phyloP scores from a whole-genome alignment of 2,329 filamentous ascomycete species.

The Verruconis gallopava region DNA sequence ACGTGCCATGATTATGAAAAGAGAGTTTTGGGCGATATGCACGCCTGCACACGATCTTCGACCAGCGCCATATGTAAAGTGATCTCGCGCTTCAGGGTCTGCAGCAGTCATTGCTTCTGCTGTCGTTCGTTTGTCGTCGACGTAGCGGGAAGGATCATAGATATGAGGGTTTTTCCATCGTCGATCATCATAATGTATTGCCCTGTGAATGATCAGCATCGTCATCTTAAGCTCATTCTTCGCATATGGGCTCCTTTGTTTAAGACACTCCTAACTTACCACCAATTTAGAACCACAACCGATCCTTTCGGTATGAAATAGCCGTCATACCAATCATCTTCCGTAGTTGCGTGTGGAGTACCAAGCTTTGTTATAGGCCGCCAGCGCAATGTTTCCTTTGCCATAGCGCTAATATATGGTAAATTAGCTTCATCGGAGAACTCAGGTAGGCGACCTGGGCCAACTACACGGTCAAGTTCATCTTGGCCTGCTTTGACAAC shows the following conservation, averaged over 20 bases:
- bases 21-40: conserved; percentile 16
- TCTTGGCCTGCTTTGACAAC: conserved; percentile 36
- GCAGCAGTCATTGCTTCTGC: not conserved
- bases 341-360: conserved; percentile 18
- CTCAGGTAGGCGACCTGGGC: conserved; percentile 31
- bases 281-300: conserved; percentile 24
- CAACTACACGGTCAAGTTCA: conserved; percentile 36
- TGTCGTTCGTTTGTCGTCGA: not conserved
- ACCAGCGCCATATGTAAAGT: conserved; percentile 18
- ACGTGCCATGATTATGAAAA: conserved; percentile 10
- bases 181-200: conserved; percentile 21
- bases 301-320: conserved; percentile 30
- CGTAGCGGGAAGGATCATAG: conserved; percentile 20
- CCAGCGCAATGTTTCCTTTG: conserved; percentile 32
- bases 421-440: conserved; percentile 34
- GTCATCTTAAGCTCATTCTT: conserved; percentile 1
- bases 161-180: conserved; percentile 18
- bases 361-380: conserved; percentile 20
- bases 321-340: conserved; percentile 25
- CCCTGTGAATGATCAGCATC: conserved; percentile 14
- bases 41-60: conserved; percentile 17
- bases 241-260: not conserved
- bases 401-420: conserved; percentile 21
- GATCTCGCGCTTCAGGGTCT: conserved; percentile 15
- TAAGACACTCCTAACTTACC: conserved; percentile 18